Evolutionary conservation across 768 basidiomycete species (phyloP), one percentile per base, ranked within the genome.

Genomic region (Kockovaella imperatae): DNA sequence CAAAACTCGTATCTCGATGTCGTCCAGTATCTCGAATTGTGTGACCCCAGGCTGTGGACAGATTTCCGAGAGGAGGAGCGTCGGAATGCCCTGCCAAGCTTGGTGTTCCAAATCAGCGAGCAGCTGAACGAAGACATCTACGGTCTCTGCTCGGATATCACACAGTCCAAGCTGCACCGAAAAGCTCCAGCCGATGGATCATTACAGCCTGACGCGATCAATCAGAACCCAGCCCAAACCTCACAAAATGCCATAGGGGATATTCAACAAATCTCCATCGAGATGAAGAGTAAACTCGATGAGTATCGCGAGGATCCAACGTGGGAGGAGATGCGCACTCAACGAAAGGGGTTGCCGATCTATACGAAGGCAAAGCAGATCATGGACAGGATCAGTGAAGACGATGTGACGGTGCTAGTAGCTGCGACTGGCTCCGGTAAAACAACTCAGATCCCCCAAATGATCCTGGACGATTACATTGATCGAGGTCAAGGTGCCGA

Each of bases 361-460:
- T 81, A 79, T 53, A 76, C 81, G 15, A 78, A 81, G 52, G 77
- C 83, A 1, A 74, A 76, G 4, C 78, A 83, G 8, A 76, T 95
- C 34, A 64, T 93, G 42, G 65, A 76, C 1, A 82, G 83, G 52
- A 81, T 96, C 56, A 72, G 75, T 17, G 72, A 78, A 25, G 81
- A 93, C 69, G 85, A 89, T 13, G 87, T 95, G 49, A 86, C 86
- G 0, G 58, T 72, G 32, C 55, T 67, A 38, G 64, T 69, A 60
- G 69, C 67, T 26, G 60, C 65, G 4, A 69, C 66, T 7, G 66
- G 66, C 81, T 93, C 57, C 81, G 83, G 90, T 1, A 95, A 95
- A 74, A 93, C 88, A 5, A 95, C 90, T 0, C 91, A 96, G 69
- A 80, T 95, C 21, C 91, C 91, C 4, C 91, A 95, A 68, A 77